These are phyloP conservation scores for Microthyrium microscopicum DNA, from an alignment of 2,329 filamentous ascomycete species.

Conservation along the genomic window DNA sequence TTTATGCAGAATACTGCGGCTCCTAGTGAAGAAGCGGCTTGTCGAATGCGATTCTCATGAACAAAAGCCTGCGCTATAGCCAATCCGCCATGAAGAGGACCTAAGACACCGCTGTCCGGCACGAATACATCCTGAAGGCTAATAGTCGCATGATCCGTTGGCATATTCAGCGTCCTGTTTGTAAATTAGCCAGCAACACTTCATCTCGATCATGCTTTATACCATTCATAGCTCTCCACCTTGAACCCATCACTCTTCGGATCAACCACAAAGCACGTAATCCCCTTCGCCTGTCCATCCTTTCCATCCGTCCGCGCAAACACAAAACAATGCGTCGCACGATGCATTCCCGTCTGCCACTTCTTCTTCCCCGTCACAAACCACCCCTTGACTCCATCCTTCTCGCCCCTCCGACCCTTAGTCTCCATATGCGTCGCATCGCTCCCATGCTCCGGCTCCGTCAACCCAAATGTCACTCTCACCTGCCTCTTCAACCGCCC, in stretches of 20 bases:
- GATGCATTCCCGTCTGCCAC: constrained; percentile 49
- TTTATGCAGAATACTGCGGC: constrained; percentile 44
- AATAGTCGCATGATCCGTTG: constrained; percentile 47
- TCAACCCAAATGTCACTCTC: constrained; percentile 43
- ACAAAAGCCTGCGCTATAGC: constrained; percentile 48
- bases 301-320: constrained; percentile 42
- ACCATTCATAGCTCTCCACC: constrained; percentile 43
- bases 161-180: constrained; percentile 53
- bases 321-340: constrained; percentile 43
- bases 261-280: constrained; percentile 45
- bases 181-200: no score
- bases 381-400: constrained; percentile 31
- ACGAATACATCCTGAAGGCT: constrained; percentile 40
- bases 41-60: constrained; percentile 49
- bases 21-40: constrained; percentile 43
- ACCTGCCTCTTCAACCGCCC: constrained; percentile 36
- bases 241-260: constrained; percentile 33
- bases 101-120: constrained; percentile 35
- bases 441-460: constrained; percentile 44
- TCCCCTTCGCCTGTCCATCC: constrained; percentile 36
- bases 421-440: constrained; percentile 49
- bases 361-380: constrained; percentile 43
- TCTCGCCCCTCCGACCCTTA: no score
- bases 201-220: no score
- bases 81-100: constrained; percentile 35